Evolutionary conservation across 1,284 basidiomycete species (phyloP).

Genomic region (Schizopora paradoxa): DNA sequence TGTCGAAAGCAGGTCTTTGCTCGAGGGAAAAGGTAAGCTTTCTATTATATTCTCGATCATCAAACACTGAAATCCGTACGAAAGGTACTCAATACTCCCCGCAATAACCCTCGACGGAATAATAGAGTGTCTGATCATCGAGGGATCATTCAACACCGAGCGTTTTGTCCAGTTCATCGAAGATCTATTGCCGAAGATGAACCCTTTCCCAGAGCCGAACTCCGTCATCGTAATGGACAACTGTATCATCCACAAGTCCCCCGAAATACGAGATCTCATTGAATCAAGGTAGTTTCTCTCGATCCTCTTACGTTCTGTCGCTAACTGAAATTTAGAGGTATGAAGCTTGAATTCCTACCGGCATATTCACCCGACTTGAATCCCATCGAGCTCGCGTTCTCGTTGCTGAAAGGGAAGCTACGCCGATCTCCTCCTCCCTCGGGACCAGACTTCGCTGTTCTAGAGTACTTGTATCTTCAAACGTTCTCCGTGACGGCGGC

Average conservation of each 20-base stretch:
- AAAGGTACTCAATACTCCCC: conserved; percentile 33
- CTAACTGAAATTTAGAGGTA: conserved; percentile 12
- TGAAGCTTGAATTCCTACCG: conserved; percentile 18
- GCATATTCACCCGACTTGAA: conserved; percentile 22
- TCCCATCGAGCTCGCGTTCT: conserved; percentile 20
- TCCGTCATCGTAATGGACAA: conserved; percentile 34
- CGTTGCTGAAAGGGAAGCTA: conserved; percentile 12
- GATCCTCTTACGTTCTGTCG: neutral
- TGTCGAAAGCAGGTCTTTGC: conserved; percentile 28
- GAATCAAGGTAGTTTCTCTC: conserved; percentile 6
- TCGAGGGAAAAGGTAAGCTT: conserved; percentile 27
- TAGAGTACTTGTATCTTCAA: neutral
- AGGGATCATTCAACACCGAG: conserved; percentile 24
- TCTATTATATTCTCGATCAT: conserved; percentile 10
- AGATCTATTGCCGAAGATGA: conserved; percentile 28
- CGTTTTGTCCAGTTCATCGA: conserved; percentile 28
- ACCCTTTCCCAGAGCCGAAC: conserved; percentile 24
- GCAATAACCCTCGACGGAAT: conserved; percentile 29
- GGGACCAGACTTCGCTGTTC: neutral
- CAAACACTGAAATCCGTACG: conserved; percentile 12
- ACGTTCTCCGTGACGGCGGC: neutral
- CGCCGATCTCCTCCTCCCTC: too few species aligned
- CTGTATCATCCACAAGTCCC: conserved; percentile 27
- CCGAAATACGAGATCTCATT: conserved; percentile 23
- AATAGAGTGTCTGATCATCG: conserved; percentile 18